A percentile compares a stretch with the other conserved stretches of the same genome.
Conservation (phyloP, 1,284 basidiomycete genomes). For the Pyrrhoderma lamaoense region DNA sequence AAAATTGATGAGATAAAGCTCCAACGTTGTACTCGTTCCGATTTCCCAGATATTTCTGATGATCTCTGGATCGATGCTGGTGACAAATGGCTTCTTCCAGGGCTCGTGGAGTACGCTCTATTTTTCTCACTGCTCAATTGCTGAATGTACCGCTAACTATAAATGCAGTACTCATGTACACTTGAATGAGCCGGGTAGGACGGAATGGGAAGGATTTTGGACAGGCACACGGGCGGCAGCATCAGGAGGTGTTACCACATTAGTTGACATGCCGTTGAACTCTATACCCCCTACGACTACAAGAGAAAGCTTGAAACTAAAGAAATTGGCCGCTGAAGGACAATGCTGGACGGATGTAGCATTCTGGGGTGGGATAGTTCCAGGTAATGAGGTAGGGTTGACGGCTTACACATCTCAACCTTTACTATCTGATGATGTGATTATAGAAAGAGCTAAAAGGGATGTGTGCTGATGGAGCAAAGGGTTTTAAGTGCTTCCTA, state of each 20-base stretch:
- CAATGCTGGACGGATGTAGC: slow-evolving; percentile 83
- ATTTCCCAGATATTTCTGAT: slow-evolving; percentile 31
- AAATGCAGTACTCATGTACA: slow-evolving; percentile 79
- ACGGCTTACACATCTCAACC: too few species aligned
- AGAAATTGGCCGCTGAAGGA: slow-evolving; percentile 60
- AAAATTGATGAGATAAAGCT: slow-evolving; percentile 55
- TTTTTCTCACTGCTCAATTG: not conserved
- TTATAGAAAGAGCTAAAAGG: slow-evolving; percentile 55
- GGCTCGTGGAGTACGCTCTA: slow-evolving; percentile 72
- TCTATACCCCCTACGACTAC: slow-evolving; percentile 93
- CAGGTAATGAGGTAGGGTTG: slow-evolving; percentile 68
- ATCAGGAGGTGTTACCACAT: slow-evolving; percentile 84
- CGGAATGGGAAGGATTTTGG: slow-evolving; percentile 90
- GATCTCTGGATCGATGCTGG: slow-evolving; percentile 51
- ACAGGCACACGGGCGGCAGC: slow-evolving; percentile 85
- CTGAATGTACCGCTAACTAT: not conserved
- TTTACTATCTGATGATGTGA: not conserved
- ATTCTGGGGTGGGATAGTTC: slow-evolving; percentile 94
- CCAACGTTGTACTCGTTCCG: slow-evolving; percentile 27
- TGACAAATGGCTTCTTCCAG: slow-evolving; percentile 67
- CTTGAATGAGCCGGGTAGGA: slow-evolving; percentile 87
- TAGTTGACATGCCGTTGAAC: slow-evolving; percentile 95
- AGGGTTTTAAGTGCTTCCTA: slow-evolving; percentile 93
- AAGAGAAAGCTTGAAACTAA: slow-evolving; percentile 60
- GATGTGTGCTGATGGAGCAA: slow-evolving; percentile 71